These are phyloP conservation scores for Ogataea kodamae DNA, from an alignment of 805 yeast genomes.

Conservation along the genomic window DNA sequence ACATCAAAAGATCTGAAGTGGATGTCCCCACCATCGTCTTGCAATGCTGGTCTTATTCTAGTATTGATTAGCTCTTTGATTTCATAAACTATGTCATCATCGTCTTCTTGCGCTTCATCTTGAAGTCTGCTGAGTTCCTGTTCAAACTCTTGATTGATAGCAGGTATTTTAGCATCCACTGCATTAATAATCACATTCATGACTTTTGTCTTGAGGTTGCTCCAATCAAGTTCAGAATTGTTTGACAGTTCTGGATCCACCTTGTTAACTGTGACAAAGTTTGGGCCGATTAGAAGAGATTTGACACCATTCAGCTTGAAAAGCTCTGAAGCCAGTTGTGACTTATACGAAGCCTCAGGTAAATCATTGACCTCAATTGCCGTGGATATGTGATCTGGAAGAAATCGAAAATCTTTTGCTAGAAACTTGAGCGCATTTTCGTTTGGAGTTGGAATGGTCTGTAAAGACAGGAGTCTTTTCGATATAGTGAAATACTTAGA, in stretches of 20 bases:
- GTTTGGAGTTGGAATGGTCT: slow-evolving; percentile 65
- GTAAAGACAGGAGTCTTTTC: slow-evolving; percentile 23
- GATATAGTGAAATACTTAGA: no score
- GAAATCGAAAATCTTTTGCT: slow-evolving; percentile 42
- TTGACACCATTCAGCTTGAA: slow-evolving; percentile 63
- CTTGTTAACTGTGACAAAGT: slow-evolving; percentile 70
- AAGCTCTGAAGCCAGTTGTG: slow-evolving; percentile 60
- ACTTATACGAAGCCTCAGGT: slow-evolving; percentile 51
- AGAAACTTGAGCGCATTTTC: slow-evolving; percentile 71
- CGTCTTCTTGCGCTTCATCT: slow-evolving; percentile 47
- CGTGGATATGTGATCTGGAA: slow-evolving; percentile 39
- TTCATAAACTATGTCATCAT: slow-evolving; percentile 63
- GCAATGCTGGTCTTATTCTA: slow-evolving; percentile 68
- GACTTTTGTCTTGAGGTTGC: slow-evolving; percentile 25
- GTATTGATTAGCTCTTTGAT: slow-evolving; percentile 69
- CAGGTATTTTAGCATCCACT: slow-evolving; percentile 28
- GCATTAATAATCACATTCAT: slow-evolving; percentile 24
- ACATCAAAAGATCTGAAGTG: slow-evolving; percentile 59
- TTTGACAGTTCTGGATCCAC: slow-evolving; percentile 31
- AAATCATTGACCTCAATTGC: slow-evolving; percentile 53
- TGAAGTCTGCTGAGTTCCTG: slow-evolving; percentile 21
- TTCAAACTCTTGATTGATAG: slow-evolving; percentile 22
- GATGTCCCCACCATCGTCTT: slow-evolving; percentile 74
- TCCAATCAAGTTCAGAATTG: slow-evolving; percentile 35
- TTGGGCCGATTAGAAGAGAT: slow-evolving; percentile 69